These are phyloP conservation scores for Nyctanthes arbortristis DNA, from an alignment of 257 asterid genomes.

Conservation along the genomic window DNA sequence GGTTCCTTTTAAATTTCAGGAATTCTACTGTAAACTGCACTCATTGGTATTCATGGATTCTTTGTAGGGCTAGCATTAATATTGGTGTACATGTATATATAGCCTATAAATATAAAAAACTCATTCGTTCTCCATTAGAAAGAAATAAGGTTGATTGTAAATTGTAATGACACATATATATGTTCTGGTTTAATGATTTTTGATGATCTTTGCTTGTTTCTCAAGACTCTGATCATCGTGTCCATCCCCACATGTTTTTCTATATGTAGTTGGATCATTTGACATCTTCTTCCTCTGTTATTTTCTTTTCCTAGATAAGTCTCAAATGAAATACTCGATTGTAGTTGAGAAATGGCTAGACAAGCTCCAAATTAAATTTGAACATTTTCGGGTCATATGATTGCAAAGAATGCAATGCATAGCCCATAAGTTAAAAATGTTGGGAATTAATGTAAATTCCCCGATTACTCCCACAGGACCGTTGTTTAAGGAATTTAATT, in stretches of 20 bases:
- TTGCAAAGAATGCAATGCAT: no score
- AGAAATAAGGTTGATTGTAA: background rate
- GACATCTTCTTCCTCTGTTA: background rate
- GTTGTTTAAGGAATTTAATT: no score
- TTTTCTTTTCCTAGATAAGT: background rate
- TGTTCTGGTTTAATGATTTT: background rate
- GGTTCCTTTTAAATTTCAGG: background rate
- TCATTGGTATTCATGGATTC: background rate
- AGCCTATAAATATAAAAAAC: background rate
- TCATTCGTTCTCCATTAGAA: background rate
- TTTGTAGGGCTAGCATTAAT: background rate
- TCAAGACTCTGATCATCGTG: background rate
- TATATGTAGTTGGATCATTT: background rate
- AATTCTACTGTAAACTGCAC: background rate
- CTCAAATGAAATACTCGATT: background rate
- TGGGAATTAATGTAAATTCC: no score
- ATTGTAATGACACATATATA: no score
- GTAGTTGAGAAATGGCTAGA: background rate
- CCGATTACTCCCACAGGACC: no score
- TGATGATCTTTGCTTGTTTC: background rate
- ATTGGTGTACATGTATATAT: background rate
- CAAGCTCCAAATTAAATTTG: no score
- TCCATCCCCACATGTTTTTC: no score
- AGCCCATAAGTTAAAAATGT: no score
- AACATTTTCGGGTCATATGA: no score